A percentile compares a stretch with the other conserved stretches of the same genome.
Evolutionary conservation across 2,329 filamentous ascomycete genomes (phyloP).

Genomic region (Venturia effusa): DNA sequence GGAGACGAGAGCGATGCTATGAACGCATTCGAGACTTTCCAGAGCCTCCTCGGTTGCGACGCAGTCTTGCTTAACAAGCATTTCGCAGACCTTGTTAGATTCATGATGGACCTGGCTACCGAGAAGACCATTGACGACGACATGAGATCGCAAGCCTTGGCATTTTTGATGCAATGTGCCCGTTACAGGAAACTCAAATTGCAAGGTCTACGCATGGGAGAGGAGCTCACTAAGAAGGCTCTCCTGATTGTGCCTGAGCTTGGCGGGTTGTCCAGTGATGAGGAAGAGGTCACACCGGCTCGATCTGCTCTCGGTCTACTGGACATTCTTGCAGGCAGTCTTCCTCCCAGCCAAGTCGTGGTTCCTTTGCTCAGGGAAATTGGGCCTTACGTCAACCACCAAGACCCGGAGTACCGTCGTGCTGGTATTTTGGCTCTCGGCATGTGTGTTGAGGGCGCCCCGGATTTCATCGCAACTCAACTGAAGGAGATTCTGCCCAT

Average conservation of each 20-base stretch:
- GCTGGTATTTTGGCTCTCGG: slow-evolving; percentile 87
- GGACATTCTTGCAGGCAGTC: slow-evolving; percentile 75
- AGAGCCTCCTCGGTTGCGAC: slow-evolving; percentile 85
- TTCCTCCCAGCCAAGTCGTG: slow-evolving; percentile 88
- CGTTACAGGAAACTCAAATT: slow-evolving; percentile 93
- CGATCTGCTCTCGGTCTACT: slow-evolving; percentile 77
- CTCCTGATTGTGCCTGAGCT: slow-evolving; percentile 87
- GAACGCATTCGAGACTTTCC: slow-evolving; percentile 92
- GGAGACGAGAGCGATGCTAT: slow-evolving; percentile 80
- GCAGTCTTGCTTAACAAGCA: slow-evolving; percentile 72
- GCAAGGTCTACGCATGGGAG: slow-evolving; percentile 77
- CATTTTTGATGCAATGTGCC: slow-evolving; percentile 87
- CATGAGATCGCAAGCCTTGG: slow-evolving; percentile 76
- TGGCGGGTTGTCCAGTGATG: slow-evolving; percentile 57
- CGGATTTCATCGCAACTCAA: slow-evolving; percentile 94
- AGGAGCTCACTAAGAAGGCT: slow-evolving; percentile 76
- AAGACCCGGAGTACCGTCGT: slow-evolving; percentile 69
- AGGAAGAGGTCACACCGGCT: slow-evolving; percentile 78
- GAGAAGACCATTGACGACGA: slow-evolving; percentile 74
- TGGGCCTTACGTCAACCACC: slow-evolving; percentile 64
- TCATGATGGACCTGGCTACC: slow-evolving; percentile 81
- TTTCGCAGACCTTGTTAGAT: slow-evolving; percentile 80
- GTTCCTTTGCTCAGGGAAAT: slow-evolving; percentile 84
- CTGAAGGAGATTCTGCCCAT: slow-evolving; percentile 75
- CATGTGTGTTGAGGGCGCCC: slow-evolving; percentile 90